Evolutionary conservation across 176 grass and related monocot genomes (phyloP).

Genomic region (Sorghum bicolor): Sorghum_bicolor_NCBIv3 NC_012879.2:57416001-57416500

Average conservation of each 20-base stretch:
- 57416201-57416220: neutral
- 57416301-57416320: neutral
- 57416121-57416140: constrained; percentile 30
- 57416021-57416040: constrained; percentile 29
- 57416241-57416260: neutral
- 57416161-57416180: constrained; percentile 59
- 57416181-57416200: constrained; percentile 34
- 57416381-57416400: constrained; percentile 33
- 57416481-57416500: constrained; percentile 30
- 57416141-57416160: constrained; percentile 56
- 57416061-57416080: too few relatives aligned
- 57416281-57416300: neutral
- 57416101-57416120: neutral
- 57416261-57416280: constrained; percentile 5
- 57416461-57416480: neutral
- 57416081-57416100: too few relatives aligned
- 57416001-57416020: constrained; percentile 52
- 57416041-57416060: neutral
- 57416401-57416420: constrained; percentile 2
- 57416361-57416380: constrained; percentile 20
- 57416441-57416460: neutral
- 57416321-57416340: constrained; percentile 40
- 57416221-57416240: neutral
- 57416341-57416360: constrained; percentile 41
- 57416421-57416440: constrained; percentile 13